These are phyloP conservation scores for Piromyces sp. DNA, from an alignment of 192 early-diverging fungal genomes.

Conservation along the genomic window DNA sequence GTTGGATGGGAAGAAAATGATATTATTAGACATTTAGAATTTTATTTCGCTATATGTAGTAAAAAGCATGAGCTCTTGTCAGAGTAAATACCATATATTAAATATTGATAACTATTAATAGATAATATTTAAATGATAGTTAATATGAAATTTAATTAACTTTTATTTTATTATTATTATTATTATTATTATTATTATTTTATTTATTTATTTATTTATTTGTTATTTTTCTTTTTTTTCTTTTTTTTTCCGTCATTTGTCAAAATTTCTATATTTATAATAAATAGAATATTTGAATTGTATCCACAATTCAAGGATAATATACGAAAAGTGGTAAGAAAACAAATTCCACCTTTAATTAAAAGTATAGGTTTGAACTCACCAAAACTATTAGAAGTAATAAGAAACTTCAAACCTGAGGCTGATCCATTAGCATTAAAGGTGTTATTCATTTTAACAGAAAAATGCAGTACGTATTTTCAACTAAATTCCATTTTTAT, in stretches of 20 bases:
- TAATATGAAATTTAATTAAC: too few relatives aligned
- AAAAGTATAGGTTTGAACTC: conserved; percentile 40
- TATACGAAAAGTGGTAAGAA: conserved; percentile 32
- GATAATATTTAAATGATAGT: too few relatives aligned
- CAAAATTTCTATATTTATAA: background rate
- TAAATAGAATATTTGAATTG: conserved; percentile 24
- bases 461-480: conserved; percentile 26
- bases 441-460: conserved; percentile 43
- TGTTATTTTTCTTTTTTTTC: too few relatives aligned
- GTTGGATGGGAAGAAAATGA: conserved; percentile 36
- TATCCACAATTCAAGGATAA: conserved; percentile 15
- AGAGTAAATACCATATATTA: too few relatives aligned
- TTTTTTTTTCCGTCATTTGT: background rate
- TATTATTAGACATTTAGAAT: conserved; percentile 43
- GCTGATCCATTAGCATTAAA: conserved; percentile 46
- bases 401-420: conserved; percentile 51
- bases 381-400: conserved; percentile 25
- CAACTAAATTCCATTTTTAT: too few relatives aligned
- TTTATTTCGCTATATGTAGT: conserved; percentile 58
- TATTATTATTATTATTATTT: too few relatives aligned
- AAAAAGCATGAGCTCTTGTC: conserved; percentile 50
- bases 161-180: too few relatives aligned
- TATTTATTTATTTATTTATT: too few relatives aligned
- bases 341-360: conserved; percentile 44
- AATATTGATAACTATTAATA: too few relatives aligned